phyloP scores from a whole-genome alignment of 495 filamentous ascomycete genomes.

The Penicillium salamii region DNA sequence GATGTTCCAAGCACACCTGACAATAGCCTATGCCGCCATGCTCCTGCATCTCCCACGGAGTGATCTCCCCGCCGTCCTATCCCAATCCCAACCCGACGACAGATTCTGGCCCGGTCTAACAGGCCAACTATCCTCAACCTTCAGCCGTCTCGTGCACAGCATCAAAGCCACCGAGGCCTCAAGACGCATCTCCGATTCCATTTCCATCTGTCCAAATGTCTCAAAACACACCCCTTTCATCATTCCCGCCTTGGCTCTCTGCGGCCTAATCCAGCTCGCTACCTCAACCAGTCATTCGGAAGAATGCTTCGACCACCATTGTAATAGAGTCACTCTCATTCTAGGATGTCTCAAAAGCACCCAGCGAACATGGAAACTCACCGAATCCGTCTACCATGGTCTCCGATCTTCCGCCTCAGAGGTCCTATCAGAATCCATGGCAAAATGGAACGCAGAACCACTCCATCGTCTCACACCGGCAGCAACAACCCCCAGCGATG shows the following conservation, averaged over 20 bases:
- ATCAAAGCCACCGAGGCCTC: conserved; percentile 47
- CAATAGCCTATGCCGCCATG: conserved; percentile 41
- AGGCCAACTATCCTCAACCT: conserved; percentile 34
- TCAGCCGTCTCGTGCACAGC: conserved; percentile 37
- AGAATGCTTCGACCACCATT: conserved; percentile 43
- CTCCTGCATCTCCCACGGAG: conserved; percentile 42
- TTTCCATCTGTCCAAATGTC: conserved; percentile 38
- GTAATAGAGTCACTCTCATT: conserved; percentile 39
- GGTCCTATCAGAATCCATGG: conserved; percentile 31
- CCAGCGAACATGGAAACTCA: conserved; percentile 33
- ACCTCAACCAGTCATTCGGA: conserved; percentile 34
- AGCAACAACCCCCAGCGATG: conserved; percentile 20
- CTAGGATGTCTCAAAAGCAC: conserved; percentile 38
- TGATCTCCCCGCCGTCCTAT: conserved; percentile 32
- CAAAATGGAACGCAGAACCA: conserved; percentile 30
- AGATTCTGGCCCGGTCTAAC: conserved; percentile 27
- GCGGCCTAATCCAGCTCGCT: conserved; percentile 39
- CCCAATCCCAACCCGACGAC: conserved; percentile 22
- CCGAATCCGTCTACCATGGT: conserved; percentile 26
- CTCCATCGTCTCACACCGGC: conserved; percentile 23
- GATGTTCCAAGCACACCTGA: conserved; percentile 44
- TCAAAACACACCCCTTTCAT: conserved; percentile 38
- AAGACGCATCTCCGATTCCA: conserved; percentile 33
- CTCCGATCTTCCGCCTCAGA: conserved; percentile 33
- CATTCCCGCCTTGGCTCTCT: conserved; percentile 31